Base-by-base conservation (phyloP, 768 basidiomycete species). In the Plicaturopsis crispa region DNA sequence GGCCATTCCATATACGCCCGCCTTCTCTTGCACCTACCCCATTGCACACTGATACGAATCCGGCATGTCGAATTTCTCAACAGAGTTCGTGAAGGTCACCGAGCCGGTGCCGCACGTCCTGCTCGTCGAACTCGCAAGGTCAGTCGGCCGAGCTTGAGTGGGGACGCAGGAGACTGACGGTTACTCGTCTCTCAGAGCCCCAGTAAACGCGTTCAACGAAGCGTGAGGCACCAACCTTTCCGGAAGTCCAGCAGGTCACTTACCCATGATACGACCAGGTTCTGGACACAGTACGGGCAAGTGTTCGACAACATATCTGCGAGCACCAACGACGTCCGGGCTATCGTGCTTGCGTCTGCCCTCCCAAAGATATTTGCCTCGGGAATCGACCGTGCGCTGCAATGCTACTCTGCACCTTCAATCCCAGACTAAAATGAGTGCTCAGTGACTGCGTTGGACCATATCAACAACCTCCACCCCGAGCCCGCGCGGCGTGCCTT, bases 291-390 rank as follows among this genome's bases (percentile, higher is more conserved):
- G 33, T 77, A 88, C 23, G 75, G 74, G 3, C 50, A 60, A 2
- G 65, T 77, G 0, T 83, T 93, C 47, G 72, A 80, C 34, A 51
- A 57, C 1, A 63, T 91, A 43, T 61, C 47, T 5, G 55, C 41
- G 55, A 78, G 60, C 51, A 72, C 36, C 2, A 51, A 61, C 18
- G 74, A 79, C 21, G 73, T 90, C 1, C 73, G 85, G 13, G 83
- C 66, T 3, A 67, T 87, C 4, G 84, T 94, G 0, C 60, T 94
- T 1, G 76, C 81, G 1, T 89, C 87, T 0, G 64, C 62, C 2
- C 52, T 83, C 2, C 75, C 80, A 0, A 88, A 84, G 54, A 56
- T 77, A 4, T 94, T 90, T 54, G 84, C 83, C 0, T 90, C 87
- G 2, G 91, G 92, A 0, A 57, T 94, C 5, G 91, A 94, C 54